Percentiles rank a stretch among this genome's conserved stretches.
Evolutionary conservation across 805 yeast species (phyloP).

Genomic region (Lachancea waltii): DNA sequence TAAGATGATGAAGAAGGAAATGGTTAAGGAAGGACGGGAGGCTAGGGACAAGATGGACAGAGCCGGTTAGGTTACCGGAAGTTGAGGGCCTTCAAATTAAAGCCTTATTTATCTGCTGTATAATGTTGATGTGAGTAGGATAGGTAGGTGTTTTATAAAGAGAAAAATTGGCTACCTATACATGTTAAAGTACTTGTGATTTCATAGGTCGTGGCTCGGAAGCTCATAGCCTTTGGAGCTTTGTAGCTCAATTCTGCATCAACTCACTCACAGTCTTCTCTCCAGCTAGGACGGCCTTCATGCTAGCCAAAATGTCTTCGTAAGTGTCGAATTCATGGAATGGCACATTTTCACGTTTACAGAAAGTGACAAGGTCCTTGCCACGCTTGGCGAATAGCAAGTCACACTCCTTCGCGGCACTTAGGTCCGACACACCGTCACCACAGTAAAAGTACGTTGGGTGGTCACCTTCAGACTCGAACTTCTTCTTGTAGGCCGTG

Average conservation of each 20-base stretch:
- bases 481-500: constrained; percentile 35
- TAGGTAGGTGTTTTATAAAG: no score
- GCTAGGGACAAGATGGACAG: no score
- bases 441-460: constrained; percentile 89
- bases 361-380: constrained; percentile 79
- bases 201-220: not conserved
- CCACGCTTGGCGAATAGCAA: constrained; percentile 90
- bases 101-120: not conserved
- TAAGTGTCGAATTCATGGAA: constrained; percentile 68
- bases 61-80: no score
- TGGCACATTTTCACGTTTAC: constrained; percentile 73
- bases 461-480: constrained; percentile 32
- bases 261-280: constrained; percentile 27
- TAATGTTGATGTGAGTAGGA: no score
- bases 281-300: constrained; percentile 45
- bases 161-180: no score
- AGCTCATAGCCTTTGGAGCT: no score
- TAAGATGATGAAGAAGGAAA: no score
- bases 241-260: constrained; percentile 24
- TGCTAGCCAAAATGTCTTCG: constrained; percentile 60
- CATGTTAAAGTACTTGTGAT: no score
- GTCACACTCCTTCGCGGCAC: constrained; percentile 94
- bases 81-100: no score
- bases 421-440: constrained; percentile 92
- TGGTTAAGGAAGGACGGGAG: no score